Evolutionary conservation across 2,329 filamentous ascomycete species (phyloP).

Genomic region (Aspergillus sp.): DNA sequence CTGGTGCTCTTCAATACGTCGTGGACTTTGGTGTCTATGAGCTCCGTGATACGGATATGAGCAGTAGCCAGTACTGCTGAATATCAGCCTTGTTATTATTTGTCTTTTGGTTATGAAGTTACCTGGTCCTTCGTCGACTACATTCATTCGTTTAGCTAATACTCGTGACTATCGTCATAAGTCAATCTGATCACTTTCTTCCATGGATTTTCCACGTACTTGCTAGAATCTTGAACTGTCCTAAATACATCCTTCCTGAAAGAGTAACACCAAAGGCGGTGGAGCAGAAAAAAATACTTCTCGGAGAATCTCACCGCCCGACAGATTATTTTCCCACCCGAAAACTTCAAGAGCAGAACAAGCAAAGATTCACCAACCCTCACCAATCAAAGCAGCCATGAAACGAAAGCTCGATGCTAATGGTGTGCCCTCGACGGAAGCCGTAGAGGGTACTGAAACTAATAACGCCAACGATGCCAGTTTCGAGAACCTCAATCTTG

Average conservation of each 20-base stretch:
- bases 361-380: slow-evolving; percentile 3
- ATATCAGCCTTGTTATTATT: too few species aligned
- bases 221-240: neutral
- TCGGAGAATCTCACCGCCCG: slow-evolving; percentile 23
- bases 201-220: too few species aligned
- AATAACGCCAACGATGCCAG: slow-evolving; percentile 36
- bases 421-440: slow-evolving; percentile 36
- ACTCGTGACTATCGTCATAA: too few species aligned
- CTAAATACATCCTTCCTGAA: too few species aligned
- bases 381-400: slow-evolving; percentile 24
- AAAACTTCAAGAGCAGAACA: slow-evolving; percentile 18
- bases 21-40: neutral
- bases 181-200: too few species aligned
- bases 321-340: slow-evolving; percentile 15
- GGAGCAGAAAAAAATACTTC: neutral
- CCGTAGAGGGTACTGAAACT: slow-evolving; percentile 17
- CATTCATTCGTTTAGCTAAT: too few species aligned
- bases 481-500: slow-evolving; percentile 72
- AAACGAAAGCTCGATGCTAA: slow-evolving; percentile 45
- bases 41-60: neutral
- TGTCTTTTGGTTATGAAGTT: too few species aligned
- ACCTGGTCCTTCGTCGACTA: too few species aligned
- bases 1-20: too few species aligned
- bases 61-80: too few species aligned
- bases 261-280: neutral